These are phyloP conservation scores for Phytopythium helicoides DNA, from an alignment of 352 stramenopile species.

Conservation along the genomic window DNA sequence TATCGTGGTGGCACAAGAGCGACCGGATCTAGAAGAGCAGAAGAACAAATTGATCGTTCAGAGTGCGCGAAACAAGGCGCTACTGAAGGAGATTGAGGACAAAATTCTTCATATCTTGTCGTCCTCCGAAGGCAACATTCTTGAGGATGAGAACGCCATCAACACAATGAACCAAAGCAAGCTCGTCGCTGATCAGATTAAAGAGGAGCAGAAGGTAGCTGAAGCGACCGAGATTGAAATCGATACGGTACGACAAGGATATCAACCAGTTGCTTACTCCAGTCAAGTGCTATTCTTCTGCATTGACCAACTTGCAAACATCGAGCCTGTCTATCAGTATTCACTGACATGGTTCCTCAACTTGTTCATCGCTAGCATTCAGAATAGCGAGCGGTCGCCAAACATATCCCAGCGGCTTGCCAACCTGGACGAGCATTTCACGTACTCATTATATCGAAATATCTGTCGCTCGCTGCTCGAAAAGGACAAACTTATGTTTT, in stretches of 20 bases:
- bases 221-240: conserved; percentile 92
- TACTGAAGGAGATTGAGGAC: conserved; percentile 94
- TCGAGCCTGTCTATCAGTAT: conserved; percentile 94
- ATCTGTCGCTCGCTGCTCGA: conserved; percentile 92
- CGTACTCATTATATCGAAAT: conserved; percentile 91
- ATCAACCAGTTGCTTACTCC: conserved; percentile 88
- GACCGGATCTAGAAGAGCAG: conserved; percentile 91
- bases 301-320: conserved; percentile 93
- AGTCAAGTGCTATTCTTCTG: conserved; percentile 94
- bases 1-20: conserved; percentile 91
- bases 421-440: conserved; percentile 90
- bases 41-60: conserved; percentile 93
- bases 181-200: conserved; percentile 91
- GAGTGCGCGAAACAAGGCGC: conserved; percentile 88
- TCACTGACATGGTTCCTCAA: conserved; percentile 93
- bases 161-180: conserved; percentile 92
- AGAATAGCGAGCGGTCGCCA: conserved; percentile 72
- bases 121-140: conserved; percentile 90
- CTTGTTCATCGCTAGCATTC: conserved; percentile 89
- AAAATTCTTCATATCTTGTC: conserved; percentile 93
- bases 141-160: conserved; percentile 93
- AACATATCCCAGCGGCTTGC: conserved; percentile 74
- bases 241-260: conserved; percentile 82
- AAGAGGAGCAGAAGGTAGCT: conserved; percentile 89
- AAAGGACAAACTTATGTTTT: conserved; percentile 94